Conservation (phyloP, 2,329 filamentous ascomycete species). For the Arthrinium puccinioides region DNA sequence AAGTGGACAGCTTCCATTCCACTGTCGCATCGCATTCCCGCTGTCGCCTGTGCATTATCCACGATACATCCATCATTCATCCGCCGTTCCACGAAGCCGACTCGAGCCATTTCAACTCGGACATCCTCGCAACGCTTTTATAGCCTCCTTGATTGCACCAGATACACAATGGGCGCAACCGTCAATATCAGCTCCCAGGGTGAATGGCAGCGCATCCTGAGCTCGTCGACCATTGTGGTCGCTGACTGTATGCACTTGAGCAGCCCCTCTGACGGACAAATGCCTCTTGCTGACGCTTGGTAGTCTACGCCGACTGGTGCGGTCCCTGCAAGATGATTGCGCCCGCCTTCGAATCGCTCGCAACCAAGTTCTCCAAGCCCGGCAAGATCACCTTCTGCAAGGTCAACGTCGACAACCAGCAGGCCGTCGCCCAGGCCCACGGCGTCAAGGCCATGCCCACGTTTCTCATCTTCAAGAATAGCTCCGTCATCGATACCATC, state of each 20-base stretch:
- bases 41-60: too few species aligned
- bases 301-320: constrained; percentile 95
- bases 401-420: constrained; percentile 81
- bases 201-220: constrained; percentile 67
- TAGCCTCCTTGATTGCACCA: too few species aligned
- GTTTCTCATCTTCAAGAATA: constrained; percentile 82
- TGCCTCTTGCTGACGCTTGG: neutral
- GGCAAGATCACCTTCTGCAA: constrained; percentile 85
- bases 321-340: constrained; percentile 89
- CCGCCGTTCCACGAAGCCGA: too few species aligned
- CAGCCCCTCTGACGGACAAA: constrained; percentile 3
- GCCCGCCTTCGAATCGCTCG: constrained; percentile 79
- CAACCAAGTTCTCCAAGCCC: constrained; percentile 70
- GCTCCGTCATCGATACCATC: constrained; percentile 66
- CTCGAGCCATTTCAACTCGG: too few species aligned
- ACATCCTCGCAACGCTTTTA: too few species aligned
- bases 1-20: too few species aligned
- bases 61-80: too few species aligned
- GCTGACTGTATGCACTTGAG: constrained; percentile 80
- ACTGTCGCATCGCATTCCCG: too few species aligned
- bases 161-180: constrained; percentile 31
- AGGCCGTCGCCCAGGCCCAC: constrained; percentile 69
- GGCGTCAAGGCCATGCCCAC: constrained; percentile 85
- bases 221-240: constrained; percentile 71
- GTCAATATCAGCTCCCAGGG: constrained; percentile 55